These are phyloP conservation scores for Penicillium ochrochloron DNA, from an alignment of 495 filamentous ascomycete species.

Conservation along the genomic window DNA sequence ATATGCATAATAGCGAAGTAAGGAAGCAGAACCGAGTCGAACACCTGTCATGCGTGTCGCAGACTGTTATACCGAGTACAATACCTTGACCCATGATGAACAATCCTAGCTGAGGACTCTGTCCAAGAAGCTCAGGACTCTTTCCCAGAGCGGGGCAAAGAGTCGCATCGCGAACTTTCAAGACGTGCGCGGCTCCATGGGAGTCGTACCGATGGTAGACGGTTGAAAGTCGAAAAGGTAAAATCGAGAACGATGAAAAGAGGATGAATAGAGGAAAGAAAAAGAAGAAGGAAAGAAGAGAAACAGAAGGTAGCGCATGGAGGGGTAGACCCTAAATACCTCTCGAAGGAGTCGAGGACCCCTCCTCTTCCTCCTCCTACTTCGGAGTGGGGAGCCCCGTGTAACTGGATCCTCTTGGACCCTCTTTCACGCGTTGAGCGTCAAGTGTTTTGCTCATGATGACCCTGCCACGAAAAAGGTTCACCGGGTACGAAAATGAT, in stretches of 20 bases:
- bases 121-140: slow-evolving; percentile 21
- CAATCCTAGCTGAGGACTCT: slow-evolving; percentile 33
- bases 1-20: neutral
- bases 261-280: slow-evolving; percentile 5
- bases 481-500: slow-evolving; percentile 26
- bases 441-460: slow-evolving; percentile 15
- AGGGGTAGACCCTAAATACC: slow-evolving; percentile 6
- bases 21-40: slow-evolving; percentile 34
- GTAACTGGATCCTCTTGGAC: neutral
- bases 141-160: slow-evolving; percentile 6
- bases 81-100: slow-evolving; percentile 60
- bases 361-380: neutral
- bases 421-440: neutral
- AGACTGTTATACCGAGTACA: slow-evolving; percentile 57
- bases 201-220: slow-evolving; percentile 43
- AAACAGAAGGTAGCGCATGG: neutral
- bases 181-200: slow-evolving; percentile 43
- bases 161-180: slow-evolving; percentile 14
- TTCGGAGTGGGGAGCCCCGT: slow-evolving; percentile 18
- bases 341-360: too few species aligned
- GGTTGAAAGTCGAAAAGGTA: neutral
- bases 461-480: slow-evolving; percentile 18
- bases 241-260: slow-evolving; percentile 6
- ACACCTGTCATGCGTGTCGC: slow-evolving; percentile 65
- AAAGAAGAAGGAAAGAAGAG: slow-evolving; percentile 27